Conservation (phyloP, 306 rosid species). For the Gastrolobium bilobum region DNA sequence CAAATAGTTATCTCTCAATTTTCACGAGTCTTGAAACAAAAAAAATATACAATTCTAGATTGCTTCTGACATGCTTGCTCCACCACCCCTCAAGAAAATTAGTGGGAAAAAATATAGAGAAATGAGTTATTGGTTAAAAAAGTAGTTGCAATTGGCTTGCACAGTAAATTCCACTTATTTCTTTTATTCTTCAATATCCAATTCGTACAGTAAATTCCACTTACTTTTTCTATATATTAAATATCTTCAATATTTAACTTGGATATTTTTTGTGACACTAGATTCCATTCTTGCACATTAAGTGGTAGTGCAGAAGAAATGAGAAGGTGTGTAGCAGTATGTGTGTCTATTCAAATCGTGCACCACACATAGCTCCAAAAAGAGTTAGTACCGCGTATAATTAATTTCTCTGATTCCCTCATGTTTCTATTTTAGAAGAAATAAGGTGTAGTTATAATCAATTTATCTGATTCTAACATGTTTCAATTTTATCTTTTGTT, state of each 20-base stretch:
- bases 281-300: slow-evolving; percentile 29
- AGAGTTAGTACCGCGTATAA: background rate
- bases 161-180: slow-evolving; percentile 41
- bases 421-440: background rate
- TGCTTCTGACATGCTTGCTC: slow-evolving; percentile 21
- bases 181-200: slow-evolving; percentile 15
- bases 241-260: slow-evolving; percentile 10
- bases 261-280: slow-evolving; percentile 21
- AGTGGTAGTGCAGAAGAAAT: slow-evolving; percentile 13
- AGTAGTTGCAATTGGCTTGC: slow-evolving; percentile 27
- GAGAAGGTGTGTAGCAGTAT: slow-evolving; percentile 7
- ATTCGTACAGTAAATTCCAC: slow-evolving; percentile 43
- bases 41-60: background rate
- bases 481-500: slow-evolving; percentile 23
- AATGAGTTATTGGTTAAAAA: slow-evolving; percentile 11
- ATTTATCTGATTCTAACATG: slow-evolving; percentile 26
- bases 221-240: slow-evolving; percentile 10
- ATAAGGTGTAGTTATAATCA: background rate
- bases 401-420: slow-evolving; percentile 30
- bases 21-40: no score
- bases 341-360: background rate
- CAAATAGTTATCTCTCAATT: no score
- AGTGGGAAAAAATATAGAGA: background rate
- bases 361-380: background rate
- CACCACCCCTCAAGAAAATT: slow-evolving; percentile 2